Evolutionary conservation across 805 yeast genomes (phyloP).

Genomic region (Schizosaccharomyces japonicus): DNA sequence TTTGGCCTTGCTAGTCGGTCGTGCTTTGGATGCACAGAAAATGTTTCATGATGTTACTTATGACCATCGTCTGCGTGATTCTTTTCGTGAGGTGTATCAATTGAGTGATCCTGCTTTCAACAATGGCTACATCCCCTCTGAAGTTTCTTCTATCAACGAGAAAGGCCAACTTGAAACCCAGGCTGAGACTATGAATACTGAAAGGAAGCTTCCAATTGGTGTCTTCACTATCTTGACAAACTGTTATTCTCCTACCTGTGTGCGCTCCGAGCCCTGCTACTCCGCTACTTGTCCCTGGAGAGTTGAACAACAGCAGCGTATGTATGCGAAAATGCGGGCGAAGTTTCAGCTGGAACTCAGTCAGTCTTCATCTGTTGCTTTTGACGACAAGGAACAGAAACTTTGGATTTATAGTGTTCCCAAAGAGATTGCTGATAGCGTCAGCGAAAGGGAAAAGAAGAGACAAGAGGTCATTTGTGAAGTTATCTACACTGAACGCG

Average conservation of each 20-base stretch:
- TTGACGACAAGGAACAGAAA: slow-evolving; percentile 44
- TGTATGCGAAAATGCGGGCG: slow-evolving; percentile 69
- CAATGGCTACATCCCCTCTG: not conserved
- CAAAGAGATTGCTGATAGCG: slow-evolving; percentile 44
- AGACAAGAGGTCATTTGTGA: slow-evolving; percentile 91
- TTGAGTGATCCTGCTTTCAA: slow-evolving; percentile 19
- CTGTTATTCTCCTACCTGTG: slow-evolving; percentile 92
- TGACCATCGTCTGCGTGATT: slow-evolving; percentile 77
- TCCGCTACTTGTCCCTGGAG: slow-evolving; percentile 92
- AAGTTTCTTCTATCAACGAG: not conserved
- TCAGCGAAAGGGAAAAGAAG: slow-evolving; percentile 66
- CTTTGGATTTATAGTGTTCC: slow-evolving; percentile 89
- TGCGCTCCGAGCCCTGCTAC: slow-evolving; percentile 68
- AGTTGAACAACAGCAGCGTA: slow-evolving; percentile 80
- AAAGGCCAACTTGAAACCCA: not conserved
- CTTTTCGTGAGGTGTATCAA: slow-evolving; percentile 66
- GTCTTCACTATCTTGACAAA: slow-evolving; percentile 80
- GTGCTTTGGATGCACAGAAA: slow-evolving; percentile 83
- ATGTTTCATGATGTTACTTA: slow-evolving; percentile 88
- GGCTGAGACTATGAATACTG: too few species aligned
- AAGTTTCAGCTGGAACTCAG: slow-evolving; percentile 58
- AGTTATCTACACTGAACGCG: slow-evolving; percentile 77
- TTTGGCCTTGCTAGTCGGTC: slow-evolving; percentile 64
- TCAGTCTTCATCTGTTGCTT: slow-evolving; percentile 23
- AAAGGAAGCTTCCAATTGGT: slow-evolving; percentile 49